Base-by-base conservation (phyloP, 1,139 yeast genomes). In the Wickerhamomyces sp. region DNA sequence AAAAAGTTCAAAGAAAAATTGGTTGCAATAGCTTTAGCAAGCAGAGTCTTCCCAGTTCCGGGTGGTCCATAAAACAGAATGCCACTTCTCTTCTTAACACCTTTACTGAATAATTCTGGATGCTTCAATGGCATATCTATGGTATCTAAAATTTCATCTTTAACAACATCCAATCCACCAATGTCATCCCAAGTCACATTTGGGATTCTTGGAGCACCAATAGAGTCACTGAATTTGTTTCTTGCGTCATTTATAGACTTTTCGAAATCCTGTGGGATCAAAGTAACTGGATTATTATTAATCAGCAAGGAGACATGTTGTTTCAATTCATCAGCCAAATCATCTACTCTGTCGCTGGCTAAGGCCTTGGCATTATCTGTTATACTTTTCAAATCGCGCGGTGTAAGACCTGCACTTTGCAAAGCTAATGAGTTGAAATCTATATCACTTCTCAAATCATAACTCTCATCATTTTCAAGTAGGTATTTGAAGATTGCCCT, bases 151-250 rank as follows among this genome's bases (percentile, higher is more conserved):
- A 92, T 90, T 56, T 90, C 97, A 54, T 81, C 90, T 59, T 90
- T 92, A 31, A 89, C 96, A 35, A 81, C 60, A 45, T 88, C 96
- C 50, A 92, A 70, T 1, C 96, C 96, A 30, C 96, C 96, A 43
- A 88, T 90, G 60, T 88, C 96, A 52, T 83, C 90, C 98, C 98
- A 92, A 44, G 82, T 81, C 8, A 92, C 97, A 52, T 85, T 81
- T 1, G 98, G 98, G 48, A 92, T 92, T 49, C 90, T 73, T 14
- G 98, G 98, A 0, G 97, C 97, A 12, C 98, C 98, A 45, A 92
- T 90, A 0, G 97, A 84, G 51, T 88, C 96, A 56, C 95, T 83
- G 60, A 84, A 89, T 58, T 86, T 90, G 54, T 79, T 81, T 54
- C 97, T 72, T 0, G 97, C 97, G 42, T 77, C 83, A 41, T 81